Percentiles rank a stretch among this genome's conserved stretches.
Conservation (phyloP, 768 basidiomycete genomes). For the Lepiota venenata region DNA sequence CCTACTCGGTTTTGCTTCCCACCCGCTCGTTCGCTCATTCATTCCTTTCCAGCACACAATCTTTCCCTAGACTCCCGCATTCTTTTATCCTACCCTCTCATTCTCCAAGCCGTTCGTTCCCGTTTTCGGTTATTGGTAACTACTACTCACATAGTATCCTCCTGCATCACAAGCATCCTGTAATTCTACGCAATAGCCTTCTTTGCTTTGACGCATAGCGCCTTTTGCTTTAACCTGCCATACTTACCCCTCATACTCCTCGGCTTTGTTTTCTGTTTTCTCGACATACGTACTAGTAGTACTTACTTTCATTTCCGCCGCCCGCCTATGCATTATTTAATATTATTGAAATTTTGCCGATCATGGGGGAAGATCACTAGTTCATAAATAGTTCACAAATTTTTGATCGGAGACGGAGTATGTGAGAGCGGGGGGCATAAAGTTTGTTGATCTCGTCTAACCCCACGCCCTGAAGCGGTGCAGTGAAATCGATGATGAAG, state of each 20-base stretch:
- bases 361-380: not conserved
- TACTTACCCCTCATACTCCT: not conserved
- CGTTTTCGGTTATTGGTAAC: slow-evolving; percentile 2
- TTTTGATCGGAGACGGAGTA: not conserved
- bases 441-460: not conserved
- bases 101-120: not conserved
- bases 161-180: slow-evolving; percentile 14
- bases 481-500: not conserved
- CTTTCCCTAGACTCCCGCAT: not conserved
- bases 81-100: slow-evolving; percentile 2
- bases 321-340: slow-evolving; percentile 8
- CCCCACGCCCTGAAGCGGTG: not conserved
- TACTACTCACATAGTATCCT: not conserved
- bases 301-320: not conserved
- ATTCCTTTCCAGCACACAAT: not conserved
- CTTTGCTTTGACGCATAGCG: slow-evolving; percentile 8
- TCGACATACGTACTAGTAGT: not conserved
- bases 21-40: not conserved
- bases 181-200: slow-evolving; percentile 21
- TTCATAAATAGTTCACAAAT: not conserved
- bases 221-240: not conserved
- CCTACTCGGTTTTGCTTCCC: slow-evolving; percentile 2
- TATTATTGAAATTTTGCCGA: slow-evolving; percentile 4
- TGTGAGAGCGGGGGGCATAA: slow-evolving; percentile 2
- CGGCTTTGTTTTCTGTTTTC: not conserved